Evolutionary conservation across 352 stramenopile genomes (phyloP).

Genomic region (Bremia lactucae): DNA sequence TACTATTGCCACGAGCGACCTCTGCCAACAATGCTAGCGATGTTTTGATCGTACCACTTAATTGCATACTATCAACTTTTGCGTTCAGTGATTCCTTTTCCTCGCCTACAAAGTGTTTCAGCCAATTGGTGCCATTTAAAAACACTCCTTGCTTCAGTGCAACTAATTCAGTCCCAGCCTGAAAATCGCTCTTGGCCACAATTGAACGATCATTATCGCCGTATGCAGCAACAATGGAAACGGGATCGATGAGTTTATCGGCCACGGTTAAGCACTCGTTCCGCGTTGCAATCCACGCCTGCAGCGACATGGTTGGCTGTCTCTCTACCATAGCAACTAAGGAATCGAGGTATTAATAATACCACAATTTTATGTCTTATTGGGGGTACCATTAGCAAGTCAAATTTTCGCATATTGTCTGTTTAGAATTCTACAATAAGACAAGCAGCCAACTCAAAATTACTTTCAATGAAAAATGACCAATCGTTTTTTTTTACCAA

Average conservation of each 20-base stretch:
- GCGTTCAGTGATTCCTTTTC: constrained; percentile 18
- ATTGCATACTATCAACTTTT: constrained; percentile 19
- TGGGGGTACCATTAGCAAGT: no score
- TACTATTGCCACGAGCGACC: constrained; percentile 19
- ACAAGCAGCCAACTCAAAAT: no score
- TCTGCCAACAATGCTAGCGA: constrained; percentile 42
- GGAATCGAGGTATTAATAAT: no score
- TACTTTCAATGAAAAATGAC: no score
- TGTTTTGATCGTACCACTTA: constrained; percentile 36
- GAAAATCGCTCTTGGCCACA: constrained; percentile 24
- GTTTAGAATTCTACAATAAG: no score
- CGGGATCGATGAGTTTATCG: constrained; percentile 27
- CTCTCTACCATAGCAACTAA: no score
- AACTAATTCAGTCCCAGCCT: constrained; percentile 27
- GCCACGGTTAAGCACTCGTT: constrained; percentile 23
- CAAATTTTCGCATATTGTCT: no score
- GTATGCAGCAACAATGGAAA: constrained; percentile 16
- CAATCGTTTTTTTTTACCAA: no score
- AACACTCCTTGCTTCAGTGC: constrained; percentile 25
- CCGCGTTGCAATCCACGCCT: constrained; percentile 29
- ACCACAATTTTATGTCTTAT: no score
- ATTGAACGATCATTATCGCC: constrained; percentile 40
- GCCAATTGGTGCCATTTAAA: constrained; percentile 42
- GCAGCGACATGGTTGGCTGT: constrained; percentile 12
- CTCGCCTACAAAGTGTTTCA: constrained; percentile 11